Evolutionary conservation across 2,329 filamentous ascomycete species (phyloP), one percentile per base, ranked within the genome.

Genomic region (Plenodomus tracheiphilus): DNA sequence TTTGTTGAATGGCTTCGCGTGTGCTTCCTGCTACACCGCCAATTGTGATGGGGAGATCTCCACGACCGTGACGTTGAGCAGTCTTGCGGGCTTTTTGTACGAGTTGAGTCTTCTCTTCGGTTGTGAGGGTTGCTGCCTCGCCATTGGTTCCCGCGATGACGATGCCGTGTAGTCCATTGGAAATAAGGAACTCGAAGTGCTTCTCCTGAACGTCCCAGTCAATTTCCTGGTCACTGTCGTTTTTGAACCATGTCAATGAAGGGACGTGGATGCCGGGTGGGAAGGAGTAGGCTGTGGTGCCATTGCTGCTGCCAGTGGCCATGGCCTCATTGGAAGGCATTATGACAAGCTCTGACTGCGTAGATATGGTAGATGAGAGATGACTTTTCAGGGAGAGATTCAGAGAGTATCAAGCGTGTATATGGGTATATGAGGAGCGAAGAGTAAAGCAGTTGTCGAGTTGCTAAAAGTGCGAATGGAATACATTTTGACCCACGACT

Each of bases 241-340:
- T 69, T 39, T 72, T 68, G 63, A 84, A 84, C 74, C 77, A 84
- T 3, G 81, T 84, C 58, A 84, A 63, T 17, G 74, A 77, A 1
- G 81, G 81, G n/a, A 80, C 81, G 53, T 84, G 81, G 40, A 84
- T 79, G 3, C 81, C 81, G 1, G 76, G 74, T 22, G 79, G 77
- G 54, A 74, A 78, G 5, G 74, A 61, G 48, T 64, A 68, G 57
- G 67, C 69, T 32, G 61, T 51, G 46, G 59, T 43, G 16, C 61
- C 51, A 39, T 66, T 61, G 52, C 53, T 56, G 39, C 58, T 60
- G 50, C 59, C 57, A 44, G 60, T 69, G 46, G 65, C 22, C 22
- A 25, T 25, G 22, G 22, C 10, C 22, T 25, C 22, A 10, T 25
- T 63, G 16, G 67, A 70, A 55, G 64, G 62, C 66, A 69, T 68